Evolutionary conservation across 176 grass and related monocot species (phyloP).

Genomic region (Phyllostachys edulis): DNA sequence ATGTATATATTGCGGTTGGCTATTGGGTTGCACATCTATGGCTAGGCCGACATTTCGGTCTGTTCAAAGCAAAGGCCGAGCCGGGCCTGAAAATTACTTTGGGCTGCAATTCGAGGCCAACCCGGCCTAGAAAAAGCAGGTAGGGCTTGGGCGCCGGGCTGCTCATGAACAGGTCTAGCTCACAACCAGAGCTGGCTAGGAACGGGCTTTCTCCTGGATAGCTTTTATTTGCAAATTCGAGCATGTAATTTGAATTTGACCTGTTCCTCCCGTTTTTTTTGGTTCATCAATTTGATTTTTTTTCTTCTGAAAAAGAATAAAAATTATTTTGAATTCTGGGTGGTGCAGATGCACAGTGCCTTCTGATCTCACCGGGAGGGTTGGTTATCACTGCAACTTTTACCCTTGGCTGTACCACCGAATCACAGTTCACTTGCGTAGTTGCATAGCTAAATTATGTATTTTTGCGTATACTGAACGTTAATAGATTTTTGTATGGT

Average conservation of each 20-base stretch:
- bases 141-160: too few relatives aligned
- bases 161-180: not conserved
- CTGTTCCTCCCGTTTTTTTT: not conserved
- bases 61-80: too few relatives aligned
- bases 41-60: too few relatives aligned
- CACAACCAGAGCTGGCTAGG: not conserved
- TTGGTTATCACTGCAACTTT: not conserved
- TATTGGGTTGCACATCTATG: too few relatives aligned
- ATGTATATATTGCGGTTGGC: too few relatives aligned
- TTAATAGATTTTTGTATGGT: conserved; percentile 16
- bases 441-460: conserved; percentile 6
- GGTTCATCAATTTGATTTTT: not conserved
- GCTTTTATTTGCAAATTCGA: not conserved
- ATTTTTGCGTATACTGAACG: conserved; percentile 7
- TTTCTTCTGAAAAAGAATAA: not conserved
- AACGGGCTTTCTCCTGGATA: not conserved
- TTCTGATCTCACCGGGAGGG: conserved; percentile 10
- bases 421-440: conserved; percentile 19
- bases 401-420: not conserved
- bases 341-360: not conserved
- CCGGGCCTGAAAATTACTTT: too few relatives aligned
- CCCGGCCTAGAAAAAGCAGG: too few relatives aligned
- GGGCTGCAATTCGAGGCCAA: too few relatives aligned
- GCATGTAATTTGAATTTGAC: not conserved
- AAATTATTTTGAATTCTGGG: not conserved